Base-by-base conservation (phyloP, 768 basidiomycete genomes). In the Boletus insuetus region DNA sequence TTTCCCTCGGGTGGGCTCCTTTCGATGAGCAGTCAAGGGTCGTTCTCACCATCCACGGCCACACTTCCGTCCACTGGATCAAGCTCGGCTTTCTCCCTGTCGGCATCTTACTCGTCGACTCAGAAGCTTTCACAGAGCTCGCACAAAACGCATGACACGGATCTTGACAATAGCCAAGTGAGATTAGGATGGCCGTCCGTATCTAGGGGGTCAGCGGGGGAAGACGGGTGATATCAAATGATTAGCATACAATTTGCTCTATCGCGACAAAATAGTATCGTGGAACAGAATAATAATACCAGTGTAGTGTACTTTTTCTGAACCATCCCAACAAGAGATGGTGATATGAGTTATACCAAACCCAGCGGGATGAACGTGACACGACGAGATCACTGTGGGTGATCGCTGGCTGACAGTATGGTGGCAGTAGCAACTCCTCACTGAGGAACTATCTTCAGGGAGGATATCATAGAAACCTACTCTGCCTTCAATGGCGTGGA, bases 41-140 rank as follows among this genome's bases (percentile, higher is more conserved):
- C 67, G 24, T 67, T 57, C 32, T 52, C 58, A 3, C 49, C 64
- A 11, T 58, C 67, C 41, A 48, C 61, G n/a, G 42, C 56, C 29
- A 40, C 58, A 16, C 55, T 61, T 24, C 2, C 56, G 17, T 38
- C 58, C 13, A 16, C 46, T 9, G 59, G 65, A 10, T 40, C 63
- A 39, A 37, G 40, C 16, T 51, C 60, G 9, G 45, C 55, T 2
- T 56, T 59, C 14, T 24, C 65, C 17, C 26, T 55, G 10, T 60
- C 62, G 12, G 58, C 60, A 24, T 32, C 54, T 24, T 56, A 59
- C 44, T 12, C 60, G 11, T 65, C 63, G 13, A 51, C 51, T 24
- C 67, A 60, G 26, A 59, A 57, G n/a, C 46, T 54, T 1, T 14
- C 39, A 0, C 59, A 58, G 34, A 35, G 24, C 17, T 31, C 50